These are phyloP conservation scores for Ceratocystis alfenasii DNA, from an alignment of 2,329 filamentous ascomycete species.

Conservation along the genomic window DNA sequence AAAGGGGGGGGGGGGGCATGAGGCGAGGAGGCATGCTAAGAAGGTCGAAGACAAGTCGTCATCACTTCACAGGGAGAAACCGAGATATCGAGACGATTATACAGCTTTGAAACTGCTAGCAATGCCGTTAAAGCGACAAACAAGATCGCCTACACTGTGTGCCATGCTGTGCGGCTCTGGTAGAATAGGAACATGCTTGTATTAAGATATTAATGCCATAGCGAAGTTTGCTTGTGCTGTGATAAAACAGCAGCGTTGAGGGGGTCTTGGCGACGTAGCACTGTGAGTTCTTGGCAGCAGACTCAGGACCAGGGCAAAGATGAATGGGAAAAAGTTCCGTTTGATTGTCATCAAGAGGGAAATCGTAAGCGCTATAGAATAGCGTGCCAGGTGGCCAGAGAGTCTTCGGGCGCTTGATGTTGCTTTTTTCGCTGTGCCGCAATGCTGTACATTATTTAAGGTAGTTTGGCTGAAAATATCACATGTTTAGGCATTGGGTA, in stretches of 20 bases:
- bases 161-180: too few species aligned
- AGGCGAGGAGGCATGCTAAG: background rate
- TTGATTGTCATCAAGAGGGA: background rate
- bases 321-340: background rate
- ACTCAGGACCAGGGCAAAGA: background rate
- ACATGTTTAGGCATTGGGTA: background rate
- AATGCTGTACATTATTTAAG: background rate
- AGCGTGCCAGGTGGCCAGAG: background rate
- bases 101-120: background rate
- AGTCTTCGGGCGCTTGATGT: background rate
- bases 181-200: background rate
- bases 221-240: background rate
- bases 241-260: slow-evolving; percentile 1
- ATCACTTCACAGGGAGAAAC: too few species aligned
- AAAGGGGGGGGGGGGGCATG: background rate
- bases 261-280: background rate
- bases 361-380: slow-evolving; percentile 5
- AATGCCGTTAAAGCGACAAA: background rate
- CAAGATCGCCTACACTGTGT: too few species aligned
- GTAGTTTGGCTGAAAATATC: slow-evolving; percentile 4
- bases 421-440: background rate
- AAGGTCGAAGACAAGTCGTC: background rate
- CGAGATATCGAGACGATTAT: background rate
- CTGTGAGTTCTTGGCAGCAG: slow-evolving; percentile 3
- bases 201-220: background rate